phyloP scores from a whole-genome alignment of 257 asterid genomes.

The Solanum ahanhuiri region DNA sequence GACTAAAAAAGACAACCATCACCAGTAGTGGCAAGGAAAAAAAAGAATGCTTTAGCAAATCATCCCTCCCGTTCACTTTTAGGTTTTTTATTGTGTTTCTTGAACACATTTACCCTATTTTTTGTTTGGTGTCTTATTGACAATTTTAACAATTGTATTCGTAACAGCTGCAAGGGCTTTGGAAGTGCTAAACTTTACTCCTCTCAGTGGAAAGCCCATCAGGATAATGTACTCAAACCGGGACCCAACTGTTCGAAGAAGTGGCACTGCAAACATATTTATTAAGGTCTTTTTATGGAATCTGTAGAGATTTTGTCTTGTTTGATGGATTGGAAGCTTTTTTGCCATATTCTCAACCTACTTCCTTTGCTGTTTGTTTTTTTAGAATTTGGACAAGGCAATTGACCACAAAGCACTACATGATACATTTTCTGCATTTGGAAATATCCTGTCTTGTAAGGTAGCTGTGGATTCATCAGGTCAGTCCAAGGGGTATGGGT shows the following conservation, averaged over 20 bases:
- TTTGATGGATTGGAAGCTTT: background rate
- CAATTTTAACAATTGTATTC: background rate
- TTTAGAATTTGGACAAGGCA: slow-evolving; percentile 81
- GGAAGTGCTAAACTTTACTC: slow-evolving; percentile 67
- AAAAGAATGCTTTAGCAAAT: background rate
- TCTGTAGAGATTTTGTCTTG: background rate
- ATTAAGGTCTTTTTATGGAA: slow-evolving; percentile 46
- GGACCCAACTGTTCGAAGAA: slow-evolving; percentile 70
- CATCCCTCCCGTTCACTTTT: background rate
- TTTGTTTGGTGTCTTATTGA: background rate
- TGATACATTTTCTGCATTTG: slow-evolving; percentile 79
- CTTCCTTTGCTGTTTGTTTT: background rate
- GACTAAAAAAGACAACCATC: background rate
- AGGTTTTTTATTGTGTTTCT: background rate
- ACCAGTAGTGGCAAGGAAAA: background rate
- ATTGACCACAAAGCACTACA: slow-evolving; percentile 89
- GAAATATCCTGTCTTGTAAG: slow-evolving; percentile 76
- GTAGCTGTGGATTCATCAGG: slow-evolving; percentile 66
- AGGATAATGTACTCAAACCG: slow-evolving; percentile 82
- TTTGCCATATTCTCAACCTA: background rate
- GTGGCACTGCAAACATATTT: slow-evolving; percentile 78
- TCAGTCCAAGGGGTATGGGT: slow-evolving; percentile 80
- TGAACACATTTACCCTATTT: background rate
- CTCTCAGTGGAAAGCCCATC: slow-evolving; percentile 75
- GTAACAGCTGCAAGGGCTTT: slow-evolving; percentile 69